Percentiles rank a stretch among this genome's conserved stretches.
phyloP scores from a whole-genome alignment of 1,139 yeast species.

The Suhomyces coccinellae region DNA sequence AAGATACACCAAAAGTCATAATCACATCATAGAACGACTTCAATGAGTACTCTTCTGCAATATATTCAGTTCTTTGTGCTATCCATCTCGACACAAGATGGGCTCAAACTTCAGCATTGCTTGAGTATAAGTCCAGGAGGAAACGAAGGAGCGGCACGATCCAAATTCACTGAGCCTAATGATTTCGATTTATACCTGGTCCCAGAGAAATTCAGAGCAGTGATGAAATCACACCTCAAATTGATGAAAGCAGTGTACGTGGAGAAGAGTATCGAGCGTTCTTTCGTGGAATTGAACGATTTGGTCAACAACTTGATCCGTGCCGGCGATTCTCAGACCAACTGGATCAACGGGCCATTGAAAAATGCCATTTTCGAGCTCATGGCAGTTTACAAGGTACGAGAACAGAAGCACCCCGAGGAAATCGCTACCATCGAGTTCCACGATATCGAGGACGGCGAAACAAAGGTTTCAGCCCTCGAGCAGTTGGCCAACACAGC shows the following conservation, averaged over 20 bases:
- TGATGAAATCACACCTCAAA: constrained; percentile 33
- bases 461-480: constrained; percentile 23
- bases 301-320: constrained; percentile 53
- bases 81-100: constrained; percentile 24
- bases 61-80: constrained; percentile 24
- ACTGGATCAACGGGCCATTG: constrained; percentile 68
- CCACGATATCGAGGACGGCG: constrained; percentile 14
- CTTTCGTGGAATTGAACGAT: constrained; percentile 43
- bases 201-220: constrained; percentile 39
- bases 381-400: constrained; percentile 45
- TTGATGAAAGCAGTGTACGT: constrained; percentile 41
- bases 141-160: constrained; percentile 27
- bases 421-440: constrained; percentile 19
- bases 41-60: constrained; percentile 14
- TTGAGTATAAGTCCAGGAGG: constrained; percentile 39
- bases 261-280: constrained; percentile 35
- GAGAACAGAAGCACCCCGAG: constrained; percentile 34
- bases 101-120: constrained; percentile 23
- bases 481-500: constrained; percentile 66
- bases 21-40: neutral
- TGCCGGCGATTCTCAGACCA: constrained; percentile 60
- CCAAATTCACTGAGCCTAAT: constrained; percentile 34
- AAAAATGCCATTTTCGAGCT: constrained; percentile 58
- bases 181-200: constrained; percentile 42
- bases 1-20: neutral